These are phyloP conservation scores for Asterochloris erici DNA, from an alignment of 139 green algal genomes.

Conservation along the genomic window DNA sequence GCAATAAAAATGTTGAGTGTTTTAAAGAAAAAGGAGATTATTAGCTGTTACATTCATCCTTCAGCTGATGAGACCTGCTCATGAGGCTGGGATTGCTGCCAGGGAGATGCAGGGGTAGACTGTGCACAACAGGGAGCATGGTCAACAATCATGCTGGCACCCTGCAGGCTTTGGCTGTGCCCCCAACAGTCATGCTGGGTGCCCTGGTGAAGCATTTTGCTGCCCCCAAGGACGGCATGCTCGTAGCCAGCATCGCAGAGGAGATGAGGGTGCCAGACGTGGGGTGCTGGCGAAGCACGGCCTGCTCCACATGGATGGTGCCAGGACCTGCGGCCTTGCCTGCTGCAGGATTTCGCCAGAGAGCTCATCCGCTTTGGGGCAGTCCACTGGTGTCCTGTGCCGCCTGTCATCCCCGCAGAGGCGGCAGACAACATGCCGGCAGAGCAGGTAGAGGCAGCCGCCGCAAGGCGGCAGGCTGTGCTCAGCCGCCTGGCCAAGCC, in stretches of 20 bases:
- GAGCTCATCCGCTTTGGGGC: constrained; percentile 70
- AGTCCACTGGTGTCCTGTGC: constrained; percentile 60
- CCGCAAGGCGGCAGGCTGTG: constrained; percentile 13
- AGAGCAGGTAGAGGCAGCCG: constrained; percentile 13
- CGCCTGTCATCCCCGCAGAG: constrained; percentile 23
- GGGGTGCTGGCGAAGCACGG: not conserved
- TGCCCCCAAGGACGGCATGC: not conserved
- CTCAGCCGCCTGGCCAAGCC: constrained; percentile 20
- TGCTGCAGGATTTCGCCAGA: constrained; percentile 25
- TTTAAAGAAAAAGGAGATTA: no score
- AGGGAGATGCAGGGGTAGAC: no score
- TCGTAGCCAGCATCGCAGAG: not conserved
- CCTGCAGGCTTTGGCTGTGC: not conserved
- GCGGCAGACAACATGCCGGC: constrained; percentile 1
- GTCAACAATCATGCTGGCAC: not conserved
- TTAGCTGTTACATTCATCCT: no score
- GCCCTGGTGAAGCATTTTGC: constrained; percentile 1
- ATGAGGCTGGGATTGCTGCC: no score
- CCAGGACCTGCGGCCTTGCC: not conserved
- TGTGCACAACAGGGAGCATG: no score
- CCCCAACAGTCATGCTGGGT: not conserved
- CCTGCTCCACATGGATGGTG: not conserved
- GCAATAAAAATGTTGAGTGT: no score
- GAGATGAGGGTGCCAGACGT: constrained; percentile 1
- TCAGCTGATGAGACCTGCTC: no score